Evolutionary conservation across 2,329 filamentous ascomycete species (phyloP), one percentile per base, ranked within the genome.

Genomic region (Fusarium burgessii): DNA sequence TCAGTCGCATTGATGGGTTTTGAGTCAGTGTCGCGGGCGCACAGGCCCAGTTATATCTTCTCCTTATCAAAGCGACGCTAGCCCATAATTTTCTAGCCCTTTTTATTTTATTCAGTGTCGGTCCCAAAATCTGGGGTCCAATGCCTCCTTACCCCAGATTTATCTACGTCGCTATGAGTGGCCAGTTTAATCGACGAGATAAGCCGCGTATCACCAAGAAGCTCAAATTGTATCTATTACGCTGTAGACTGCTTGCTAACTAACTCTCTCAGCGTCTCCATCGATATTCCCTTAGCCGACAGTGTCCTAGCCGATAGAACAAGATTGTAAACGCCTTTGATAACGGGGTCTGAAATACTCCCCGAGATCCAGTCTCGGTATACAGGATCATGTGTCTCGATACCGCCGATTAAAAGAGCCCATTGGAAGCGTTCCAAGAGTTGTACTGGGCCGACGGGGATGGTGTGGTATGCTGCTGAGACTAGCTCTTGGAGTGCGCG

Each of bases 301-400:
- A 6, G 7, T 57, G 42, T 40, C 50, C 56, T 73, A 35, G 70
- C 70, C 59, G 60, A 50, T 18, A 52, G 20, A 0, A 62, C 35
- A 5, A 62, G 35, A 23, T 62, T 46, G 23, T 65, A 54, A 1
- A 68, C 45, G 11, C 67, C 56, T 55, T 66, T 73, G 43, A 73
- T 71, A 57, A 58, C 67, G 52, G 70, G 59, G 20, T 73, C 71
- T 36, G 71, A 73, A 59, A 73, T 69, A 58, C 23, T 70, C 45
- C 41, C 62, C 51, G 61, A 61, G 45, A 74, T 63, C 71, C 71
- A 73, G 4, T 74, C 65, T n/a, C 50, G 45, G 32, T 73, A 66
- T 5, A 73, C 58, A 0, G 71, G 68, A 9, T 73, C 71, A 14
- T 66, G 58, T 13, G 71, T 73, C 32, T 73, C 71, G 6, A 73